Percentiles rank a stretch among this genome's conserved stretches.
These are phyloP conservation scores for Boletus pseudopeckii DNA, from an alignment of 768 basidiomycete species.

Conservation along the genomic window DNA sequence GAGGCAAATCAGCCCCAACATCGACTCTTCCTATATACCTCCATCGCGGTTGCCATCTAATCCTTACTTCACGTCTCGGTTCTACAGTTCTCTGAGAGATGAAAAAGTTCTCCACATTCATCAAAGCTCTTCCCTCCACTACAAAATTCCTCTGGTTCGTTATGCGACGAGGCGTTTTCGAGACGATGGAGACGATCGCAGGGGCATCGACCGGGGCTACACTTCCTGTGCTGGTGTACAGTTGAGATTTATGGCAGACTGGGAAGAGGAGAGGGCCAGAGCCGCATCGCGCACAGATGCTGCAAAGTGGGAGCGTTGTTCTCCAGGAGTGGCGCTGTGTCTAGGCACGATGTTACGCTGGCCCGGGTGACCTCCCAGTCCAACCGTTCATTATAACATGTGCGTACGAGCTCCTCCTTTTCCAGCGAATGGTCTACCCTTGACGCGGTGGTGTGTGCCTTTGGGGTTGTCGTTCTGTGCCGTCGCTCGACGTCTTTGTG, in stretches of 20 bases:
- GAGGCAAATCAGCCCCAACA: neutral
- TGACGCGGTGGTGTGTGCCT: neutral
- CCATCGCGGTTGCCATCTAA: neutral
- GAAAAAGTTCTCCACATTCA: neutral
- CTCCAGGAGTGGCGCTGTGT: slow-evolving; percentile 12
- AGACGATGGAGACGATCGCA: neutral
- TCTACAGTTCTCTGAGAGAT: neutral
- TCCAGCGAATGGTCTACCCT: neutral
- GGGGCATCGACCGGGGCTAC: neutral
- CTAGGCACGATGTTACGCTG: neutral
- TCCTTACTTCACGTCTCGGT: too few species aligned
- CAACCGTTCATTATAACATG: too few species aligned
- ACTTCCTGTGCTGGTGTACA: neutral
- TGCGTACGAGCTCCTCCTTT: neutral
- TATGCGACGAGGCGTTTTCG: neutral
- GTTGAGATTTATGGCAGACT: neutral
- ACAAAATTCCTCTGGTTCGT: too few species aligned
- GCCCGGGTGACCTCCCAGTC: too few species aligned
- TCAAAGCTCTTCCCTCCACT: too few species aligned
- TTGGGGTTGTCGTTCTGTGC: neutral
- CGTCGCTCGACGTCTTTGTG: neutral
- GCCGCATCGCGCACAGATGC: neutral
- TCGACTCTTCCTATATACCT: neutral
- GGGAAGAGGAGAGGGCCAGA: neutral
- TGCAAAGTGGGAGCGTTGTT: slow-evolving; percentile 16